These are phyloP conservation scores for Pseudocercospora fijiensis DNA, from an alignment of 2,329 filamentous ascomycete genomes.

Conservation along the genomic window DNA sequence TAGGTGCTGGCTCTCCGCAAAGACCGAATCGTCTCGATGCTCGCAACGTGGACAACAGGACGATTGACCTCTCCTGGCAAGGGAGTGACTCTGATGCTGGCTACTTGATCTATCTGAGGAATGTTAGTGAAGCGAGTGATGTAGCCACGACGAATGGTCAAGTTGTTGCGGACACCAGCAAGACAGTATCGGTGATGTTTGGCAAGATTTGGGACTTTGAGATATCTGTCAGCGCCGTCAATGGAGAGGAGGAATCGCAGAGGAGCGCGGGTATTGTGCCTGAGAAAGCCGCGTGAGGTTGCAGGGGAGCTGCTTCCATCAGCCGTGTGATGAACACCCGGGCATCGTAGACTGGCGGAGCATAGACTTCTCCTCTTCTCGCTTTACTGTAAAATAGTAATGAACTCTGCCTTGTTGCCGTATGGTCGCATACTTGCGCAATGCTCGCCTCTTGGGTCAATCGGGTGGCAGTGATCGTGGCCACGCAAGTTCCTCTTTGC, in stretches of 20 bases:
- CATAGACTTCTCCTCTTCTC: not conserved
- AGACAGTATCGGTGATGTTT: conserved; percentile 8
- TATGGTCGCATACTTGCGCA: no score
- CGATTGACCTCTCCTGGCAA: not conserved
- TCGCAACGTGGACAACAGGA: not conserved
- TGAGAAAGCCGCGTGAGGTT: not conserved
- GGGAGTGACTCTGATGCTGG: conserved; percentile 3
- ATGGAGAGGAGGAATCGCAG: conserved; percentile 14
- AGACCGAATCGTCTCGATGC: not conserved
- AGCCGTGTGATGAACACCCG: not conserved
- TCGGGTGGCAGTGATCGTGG: not conserved
- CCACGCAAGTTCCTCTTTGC: no score
- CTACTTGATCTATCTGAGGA: conserved; percentile 12
- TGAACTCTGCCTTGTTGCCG: no score
- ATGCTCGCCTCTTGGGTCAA: no score
- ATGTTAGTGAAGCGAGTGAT: not conserved
- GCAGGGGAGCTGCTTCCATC: not conserved
- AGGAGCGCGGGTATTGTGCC: conserved; percentile 14
- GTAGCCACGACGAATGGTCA: conserved; percentile 9
- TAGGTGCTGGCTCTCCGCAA: conserved; percentile 2
- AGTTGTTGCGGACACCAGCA: not conserved
- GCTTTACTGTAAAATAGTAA: no score
- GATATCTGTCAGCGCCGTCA: conserved; percentile 13
- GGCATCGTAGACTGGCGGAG: not conserved
- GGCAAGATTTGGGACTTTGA: conserved; percentile 14